Base-by-base conservation (phyloP, 2,329 filamentous ascomycete species). In the Teratosphaeria epicoccoides region DNA sequence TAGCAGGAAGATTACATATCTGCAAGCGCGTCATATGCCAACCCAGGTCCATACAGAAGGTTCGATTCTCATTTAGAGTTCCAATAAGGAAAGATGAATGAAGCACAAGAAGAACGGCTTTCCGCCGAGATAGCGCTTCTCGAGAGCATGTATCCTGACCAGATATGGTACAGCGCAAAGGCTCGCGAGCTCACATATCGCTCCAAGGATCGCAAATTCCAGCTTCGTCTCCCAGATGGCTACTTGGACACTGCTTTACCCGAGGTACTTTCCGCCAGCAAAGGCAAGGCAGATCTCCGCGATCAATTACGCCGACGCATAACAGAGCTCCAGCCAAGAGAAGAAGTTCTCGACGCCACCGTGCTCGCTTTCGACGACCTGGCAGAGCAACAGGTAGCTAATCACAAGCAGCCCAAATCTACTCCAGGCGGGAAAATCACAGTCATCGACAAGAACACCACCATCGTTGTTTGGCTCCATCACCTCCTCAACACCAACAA, bases 401-500 rank as follows among this genome's bases (percentile, higher is more conserved):
- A 24, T 22, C 20, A 49, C 5, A 26, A 29, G 6, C 24, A 11
- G 7, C 25, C 29, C 24, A 22, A 46, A 17, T 3, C 44, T 12
- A 25, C 24, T n/a, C 9, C 40, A 20, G 44, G 29, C 7, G 6
- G 11, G 6, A n/a, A 49, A 17, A 17, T 10, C 29, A 44, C n/a
- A 10, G 45, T 23, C 20, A n/a, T 22, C n/a, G n/a, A 47, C 2
- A 20, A 49, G 14, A 53, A 53, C 29, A 49, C 58, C 1, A 74
- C 71, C 2, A 64, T 72, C 24, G 65, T 74, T 17, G 65, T 74
- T 47, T 74, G 70, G 68, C 66, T 75, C 0, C 72, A 74, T 44
- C 72, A 75, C 49, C 65, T 74, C 6, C 69, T 75, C 49, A 71
- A 71, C 28, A 69, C 69, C 14, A 69, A 67, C 53, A 75, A 74